Evolutionary conservation across 1,139 yeast species (phyloP).

Genomic region (Zygoascus hellenicus): DNA sequence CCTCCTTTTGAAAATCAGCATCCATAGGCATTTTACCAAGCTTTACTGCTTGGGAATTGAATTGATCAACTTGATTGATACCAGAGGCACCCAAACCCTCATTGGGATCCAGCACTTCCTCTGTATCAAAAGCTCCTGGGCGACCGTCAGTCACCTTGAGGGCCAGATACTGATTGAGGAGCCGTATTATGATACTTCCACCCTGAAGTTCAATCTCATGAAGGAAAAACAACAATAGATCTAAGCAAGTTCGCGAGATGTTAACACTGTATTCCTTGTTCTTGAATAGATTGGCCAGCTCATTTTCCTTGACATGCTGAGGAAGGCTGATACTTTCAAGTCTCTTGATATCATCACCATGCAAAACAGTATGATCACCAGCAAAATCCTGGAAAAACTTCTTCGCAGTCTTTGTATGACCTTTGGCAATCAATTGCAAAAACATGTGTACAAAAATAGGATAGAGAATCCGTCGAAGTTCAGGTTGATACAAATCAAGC

Average conservation of each 20-base stretch:
- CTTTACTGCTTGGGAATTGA: slow-evolving; percentile 68
- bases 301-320: slow-evolving; percentile 79
- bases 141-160: slow-evolving; percentile 47
- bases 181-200: slow-evolving; percentile 78
- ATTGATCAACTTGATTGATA: slow-evolving; percentile 42
- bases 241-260: slow-evolving; percentile 80
- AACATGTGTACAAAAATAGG: slow-evolving; percentile 90
- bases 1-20: slow-evolving; percentile 75
- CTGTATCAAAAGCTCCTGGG: slow-evolving; percentile 31
- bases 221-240: slow-evolving; percentile 73
- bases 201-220: slow-evolving; percentile 93
- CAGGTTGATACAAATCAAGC: slow-evolving; percentile 86
- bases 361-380: slow-evolving; percentile 67
- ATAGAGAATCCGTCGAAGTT: slow-evolving; percentile 71
- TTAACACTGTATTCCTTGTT: slow-evolving; percentile 66
- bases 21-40: slow-evolving; percentile 83
- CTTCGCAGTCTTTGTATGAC: slow-evolving; percentile 57
- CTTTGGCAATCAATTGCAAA: slow-evolving; percentile 66
- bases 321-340: slow-evolving; percentile 70
- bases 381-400: slow-evolving; percentile 69
- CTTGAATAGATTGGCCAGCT: slow-evolving; percentile 69
- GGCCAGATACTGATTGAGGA: slow-evolving; percentile 79
- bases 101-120: slow-evolving; percentile 44
- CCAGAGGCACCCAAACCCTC: slow-evolving; percentile 58
- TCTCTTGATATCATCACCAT: slow-evolving; percentile 68